phyloP scores from a whole-genome alignment of 495 filamentous ascomycete genomes.

The Corynascus novoguineensis region DNA sequence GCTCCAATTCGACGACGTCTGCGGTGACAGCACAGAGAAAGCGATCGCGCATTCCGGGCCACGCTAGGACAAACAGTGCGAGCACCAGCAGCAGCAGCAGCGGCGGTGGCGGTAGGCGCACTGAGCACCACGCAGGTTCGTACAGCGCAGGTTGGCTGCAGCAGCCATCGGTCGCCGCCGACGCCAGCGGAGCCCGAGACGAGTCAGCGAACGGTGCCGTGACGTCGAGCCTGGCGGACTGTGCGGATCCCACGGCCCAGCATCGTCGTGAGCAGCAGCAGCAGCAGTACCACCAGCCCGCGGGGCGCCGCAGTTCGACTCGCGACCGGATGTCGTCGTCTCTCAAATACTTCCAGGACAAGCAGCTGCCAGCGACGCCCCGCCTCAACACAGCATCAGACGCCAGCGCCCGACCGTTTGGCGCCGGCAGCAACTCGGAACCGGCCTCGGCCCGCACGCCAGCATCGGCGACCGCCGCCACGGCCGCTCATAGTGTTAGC shows the following conservation, averaged over 20 bases:
- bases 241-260: constrained; percentile 6
- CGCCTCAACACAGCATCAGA: constrained; percentile 33
- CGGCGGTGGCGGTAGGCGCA: constrained; percentile 22
- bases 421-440: constrained; percentile 27
- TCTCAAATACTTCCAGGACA: constrained; percentile 30
- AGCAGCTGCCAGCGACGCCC: constrained; percentile 34
- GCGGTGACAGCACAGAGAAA: constrained; percentile 23
- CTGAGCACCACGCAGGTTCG: constrained; percentile 19
- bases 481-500: background rate
- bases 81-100: constrained; percentile 30
- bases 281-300: constrained; percentile 11
- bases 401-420: constrained; percentile 22
- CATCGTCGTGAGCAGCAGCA: no score
- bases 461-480: constrained; percentile 16
- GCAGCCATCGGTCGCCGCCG: constrained; percentile 12
- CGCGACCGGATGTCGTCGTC: constrained; percentile 29
- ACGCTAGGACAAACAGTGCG: constrained; percentile 29
- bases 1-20: constrained; percentile 36
- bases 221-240: constrained; percentile 8
- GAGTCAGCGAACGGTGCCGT: constrained; percentile 4
- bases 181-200: constrained; percentile 10
- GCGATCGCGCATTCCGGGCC: constrained; percentile 26
- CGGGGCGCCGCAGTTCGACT: constrained; percentile 16
- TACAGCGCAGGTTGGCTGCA: constrained; percentile 20
- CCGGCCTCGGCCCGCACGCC: constrained; percentile 28